phyloP scores from a whole-genome alignment of 2,329 filamentous ascomycete species.

The Fusarium proliferatum region DNA sequence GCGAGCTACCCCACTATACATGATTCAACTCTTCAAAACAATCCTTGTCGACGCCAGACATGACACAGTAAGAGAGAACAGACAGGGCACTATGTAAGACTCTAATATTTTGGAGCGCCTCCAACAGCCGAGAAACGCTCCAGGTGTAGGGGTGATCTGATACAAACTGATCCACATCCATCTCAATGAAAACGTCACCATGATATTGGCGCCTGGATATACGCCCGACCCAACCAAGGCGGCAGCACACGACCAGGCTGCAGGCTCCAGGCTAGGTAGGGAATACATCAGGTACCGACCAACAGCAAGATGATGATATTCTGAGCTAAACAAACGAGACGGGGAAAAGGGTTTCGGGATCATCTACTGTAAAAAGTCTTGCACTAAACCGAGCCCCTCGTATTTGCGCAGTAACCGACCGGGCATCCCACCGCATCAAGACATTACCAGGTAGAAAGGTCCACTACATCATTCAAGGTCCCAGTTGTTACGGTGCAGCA shows the following conservation, averaged over 20 bases:
- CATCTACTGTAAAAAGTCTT: background rate
- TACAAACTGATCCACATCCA: background rate
- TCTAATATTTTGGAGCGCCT: background rate
- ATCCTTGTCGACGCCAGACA: constrained; percentile 8
- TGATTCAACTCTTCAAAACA: background rate
- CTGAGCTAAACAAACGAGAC: background rate
- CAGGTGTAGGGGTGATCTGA: background rate
- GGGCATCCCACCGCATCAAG: background rate
- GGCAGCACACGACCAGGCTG: background rate
- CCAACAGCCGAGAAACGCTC: constrained; percentile 6
- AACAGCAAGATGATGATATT: constrained; percentile 5
- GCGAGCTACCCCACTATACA: constrained; percentile 16
- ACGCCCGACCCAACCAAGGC: constrained; percentile 4
- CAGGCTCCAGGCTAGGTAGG: background rate
- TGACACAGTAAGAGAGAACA: constrained; percentile 8
- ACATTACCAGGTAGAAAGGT: background rate
- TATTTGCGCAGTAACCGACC: constrained; percentile 1
- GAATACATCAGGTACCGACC: constrained; percentile 1
- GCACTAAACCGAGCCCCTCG: background rate
- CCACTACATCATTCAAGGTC: background rate
- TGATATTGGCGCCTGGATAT: constrained; percentile 11
- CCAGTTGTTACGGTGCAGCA: constrained; percentile 9
- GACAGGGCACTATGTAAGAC: constrained; percentile 23
- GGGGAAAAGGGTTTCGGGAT: constrained; percentile 7
- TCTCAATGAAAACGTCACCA: constrained; percentile 19